Evolutionary conservation across 2,329 filamentous ascomycete species (phyloP), one percentile per base, ranked within the genome.

Genomic region (Dothistroma pini): DNA sequence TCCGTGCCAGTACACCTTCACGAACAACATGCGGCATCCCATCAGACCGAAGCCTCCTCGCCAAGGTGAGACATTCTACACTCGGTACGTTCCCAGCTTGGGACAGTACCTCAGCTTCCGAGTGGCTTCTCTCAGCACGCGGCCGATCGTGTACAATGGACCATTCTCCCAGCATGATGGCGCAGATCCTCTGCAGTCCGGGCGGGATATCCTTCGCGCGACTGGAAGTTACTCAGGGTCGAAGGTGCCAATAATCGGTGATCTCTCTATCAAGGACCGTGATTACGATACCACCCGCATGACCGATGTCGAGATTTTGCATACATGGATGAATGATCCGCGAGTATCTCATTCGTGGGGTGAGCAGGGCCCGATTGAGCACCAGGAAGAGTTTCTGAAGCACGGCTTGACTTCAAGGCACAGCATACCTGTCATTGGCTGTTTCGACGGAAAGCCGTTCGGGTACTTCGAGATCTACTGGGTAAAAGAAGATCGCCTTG

Each of bases 381-480:
- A 82, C 19, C 87, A 89, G 66, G 82, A 86, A 69, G 77, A 83
- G 1, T 96, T 96, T 63, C 79, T 99, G 3, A 78, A 82, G 21
- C 79, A 78, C 2, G 86, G 83, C 0, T 77, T 97, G 11, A 81
- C 81, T 12, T 86, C 83, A 21, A 81, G 82, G 19, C 89, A 97
- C 75, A 91, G 88, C 9, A 96, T 97, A 75, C 95, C 95, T 0
- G 91, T 88, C 0, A 93, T 97, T 63, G 95, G 90, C 0, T 88
- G 92, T 73, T 99, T 93, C 90, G 91, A 97, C 69, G 93, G 91
- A 11, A 89, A 93, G 62, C 93, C 93, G 0, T 99, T 97, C 77
- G 95, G 92, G 0, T 99, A 96, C 74, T 97, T 99, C 73, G 95
- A 99, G 78, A 84, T 99, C 35, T 99, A 99, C 78, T 99, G 95